Evolutionary conservation across 1,284 basidiomycete species (phyloP), one percentile per base, ranked within the genome.

Genomic region (Ceraceosorus guamensis): DNA sequence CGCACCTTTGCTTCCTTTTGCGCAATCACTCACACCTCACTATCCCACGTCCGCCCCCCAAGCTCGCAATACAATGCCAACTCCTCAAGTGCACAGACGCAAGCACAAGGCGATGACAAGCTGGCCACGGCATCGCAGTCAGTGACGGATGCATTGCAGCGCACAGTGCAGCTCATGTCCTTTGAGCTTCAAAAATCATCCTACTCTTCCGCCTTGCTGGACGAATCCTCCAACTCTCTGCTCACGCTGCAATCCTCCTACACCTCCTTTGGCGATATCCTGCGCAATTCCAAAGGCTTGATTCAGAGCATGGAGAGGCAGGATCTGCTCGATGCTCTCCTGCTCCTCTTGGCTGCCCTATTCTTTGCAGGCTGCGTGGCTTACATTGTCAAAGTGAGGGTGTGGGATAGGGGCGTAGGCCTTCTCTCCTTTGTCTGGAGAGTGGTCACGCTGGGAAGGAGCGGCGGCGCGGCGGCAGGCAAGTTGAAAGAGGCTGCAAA

Each of bases 231-330:
- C 1, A 62, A 65, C 6, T 63, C 70, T 5, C 56, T 76, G 35
- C 54, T 61, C 7, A 59, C 62, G 13, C 57, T 74, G 11, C 62
- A 62, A 13, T 47, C 63, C n/a, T 59, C 70, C 52, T 76, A 76
- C 55, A 63, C 63, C 4, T 67, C 67, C 11, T 67, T 76, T 35
- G 54, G 56, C 31, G 61, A 66, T 10, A 55, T 76, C 32, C 61
- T 76, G 58, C 53, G 57, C 16, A 67, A 69, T 46, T 73, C 71
- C n/a, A 61, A 57, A 8, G 54, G 61, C 11, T 55, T 76, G 45
- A 70, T 76, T 60, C 63, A 62, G 48, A 68, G 69, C 44, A 74
- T 76, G 72, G 72, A 76, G 57, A 53, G 72, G 5, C 65, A 66
- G 11, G 73, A 76, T 57, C 52, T 71, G 43, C 58, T 61, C 24